Base-by-base conservation (phyloP, 768 basidiomycete genomes). In the Macrocybe gigantea region DNA sequence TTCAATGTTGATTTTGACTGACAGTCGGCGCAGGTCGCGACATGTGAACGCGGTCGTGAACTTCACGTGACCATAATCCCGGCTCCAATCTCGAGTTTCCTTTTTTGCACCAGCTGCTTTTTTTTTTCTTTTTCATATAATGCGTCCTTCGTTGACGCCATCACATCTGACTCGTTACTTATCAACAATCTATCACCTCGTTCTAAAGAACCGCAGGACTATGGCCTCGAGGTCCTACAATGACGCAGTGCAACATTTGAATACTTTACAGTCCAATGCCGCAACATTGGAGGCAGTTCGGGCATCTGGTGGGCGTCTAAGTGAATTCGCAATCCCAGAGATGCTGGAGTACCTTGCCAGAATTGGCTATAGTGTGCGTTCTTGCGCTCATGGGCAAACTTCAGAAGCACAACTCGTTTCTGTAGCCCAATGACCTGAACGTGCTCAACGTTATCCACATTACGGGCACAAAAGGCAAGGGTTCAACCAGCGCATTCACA, bases 401-500 rank as follows among this genome's bases (percentile, higher is more conserved):
- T 49, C 46, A 32, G 7, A 30, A 29, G 14, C 36, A n/a, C 44
- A 22, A 49, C 45, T 53, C 45, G 57, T 53, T 7, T 35, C 49
- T 38, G 39, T 57, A 96, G 93, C 78, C 88, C 37, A 72, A 80
- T 49, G 85, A 94, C 53, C 75, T 99, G 38, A 93, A 97, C 61
- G 67, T 69, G 15, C 72, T 99, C 46, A 95, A 97, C 64, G 92
- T 95, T 49, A 80, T 98, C 41, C 95, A 99, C 70, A 83, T 99
- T 55, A 94, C 95, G 7, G 95, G 95, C 3, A 98, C 96, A 4
- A 99, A 99, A 68, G 95, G 95, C 33, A 99, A 99, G 64, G 95
- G 95, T 6, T 98, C 95, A 3, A 93, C 96, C 1, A 91, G 89
- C 54, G 95, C 96, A 6, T 98, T 98, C 58, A 79, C 81, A 4